Evolutionary conservation across 805 yeast species (phyloP), one percentile per base, ranked within the genome.

Genomic region (Lipomyces lipofer): DNA sequence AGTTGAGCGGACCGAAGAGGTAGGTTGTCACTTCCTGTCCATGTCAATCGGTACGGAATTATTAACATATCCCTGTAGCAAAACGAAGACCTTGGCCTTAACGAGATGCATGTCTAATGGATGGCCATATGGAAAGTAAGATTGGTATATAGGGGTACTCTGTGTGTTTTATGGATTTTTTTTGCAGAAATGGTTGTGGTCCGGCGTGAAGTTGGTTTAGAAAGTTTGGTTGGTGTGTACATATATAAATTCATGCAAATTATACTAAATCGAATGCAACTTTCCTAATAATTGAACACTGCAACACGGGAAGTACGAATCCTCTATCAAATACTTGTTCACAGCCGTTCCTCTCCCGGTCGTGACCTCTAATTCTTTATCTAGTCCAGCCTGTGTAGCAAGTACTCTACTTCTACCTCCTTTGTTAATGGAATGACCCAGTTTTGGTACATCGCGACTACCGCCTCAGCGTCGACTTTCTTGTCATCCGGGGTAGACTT

Each of bases 391-490:
- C 99, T 78, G 68, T 94, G 79, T 67, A 94, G 72, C 51, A 94
- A 75, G 67, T 94, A 94, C 56, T 92, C 97, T 22, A 94, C 86
- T 73, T 94, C 99, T 21, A 94, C 98, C 69, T 86, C 86, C 71
- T 92, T 94, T 6, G 99, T 94, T 68, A 94, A 75, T 8, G 98
- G 98, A 63, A 94, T 94, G 39, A 94, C 86, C 73, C 83, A 85
- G 43, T 89, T 90, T 69, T 85, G 83, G 75, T 92, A 94, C 59
- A 94, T 84, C 55, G 80, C 77, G 10, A 91, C 96, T 62, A 94
- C 81, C 12, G 82, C 80, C 60, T 88, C 91, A 0, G 96, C 92
- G 43, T 86, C 79, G 27, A 94, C 86, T 67, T 88, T 88, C 4
- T 78, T 75, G 51, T 77, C 78, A 45, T 64, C 63, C 64, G 87